Percentiles rank a stretch among this genome's conserved stretches.
These are phyloP conservation scores for Cyberlindnera mississippiensis DNA, from an alignment of 805 yeast genomes.

Conservation along the genomic window DNA sequence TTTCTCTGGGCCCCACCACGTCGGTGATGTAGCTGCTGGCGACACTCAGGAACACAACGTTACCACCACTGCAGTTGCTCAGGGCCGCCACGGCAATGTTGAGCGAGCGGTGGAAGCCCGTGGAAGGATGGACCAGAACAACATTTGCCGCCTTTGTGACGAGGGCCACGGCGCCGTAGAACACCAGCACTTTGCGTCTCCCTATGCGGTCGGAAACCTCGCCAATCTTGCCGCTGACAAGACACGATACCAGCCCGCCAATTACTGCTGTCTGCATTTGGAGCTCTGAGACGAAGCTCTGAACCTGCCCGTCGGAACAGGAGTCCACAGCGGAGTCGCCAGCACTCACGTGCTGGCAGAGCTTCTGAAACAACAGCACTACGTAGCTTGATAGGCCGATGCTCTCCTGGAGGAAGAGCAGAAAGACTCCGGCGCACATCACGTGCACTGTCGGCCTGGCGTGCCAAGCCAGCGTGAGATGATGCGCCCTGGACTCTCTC, in stretches of 20 bases:
- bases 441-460: slow-evolving; percentile 53
- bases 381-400: slow-evolving; percentile 37
- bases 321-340: slow-evolving; percentile 11
- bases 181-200: slow-evolving; percentile 45
- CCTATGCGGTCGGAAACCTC: slow-evolving; percentile 63
- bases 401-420: slow-evolving; percentile 40
- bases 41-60: slow-evolving; percentile 50
- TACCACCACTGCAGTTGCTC: slow-evolving; percentile 59
- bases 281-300: slow-evolving; percentile 42
- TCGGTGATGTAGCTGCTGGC: slow-evolving; percentile 72
- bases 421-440: slow-evolving; percentile 40
- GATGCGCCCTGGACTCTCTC: slow-evolving; percentile 43
- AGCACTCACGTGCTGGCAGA: slow-evolving; percentile 29
- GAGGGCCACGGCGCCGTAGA: slow-evolving; percentile 27
- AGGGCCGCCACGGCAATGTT: slow-evolving; percentile 44
- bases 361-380: slow-evolving; percentile 29
- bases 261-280: slow-evolving; percentile 41
- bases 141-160: slow-evolving; percentile 22
- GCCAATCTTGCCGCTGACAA: slow-evolving; percentile 61
- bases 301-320: slow-evolving; percentile 41
- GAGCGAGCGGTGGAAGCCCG: slow-evolving; percentile 33
- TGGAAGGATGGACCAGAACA: slow-evolving; percentile 31
- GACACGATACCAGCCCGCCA: slow-evolving; percentile 41
- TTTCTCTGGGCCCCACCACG: slow-evolving; percentile 55
- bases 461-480: slow-evolving; percentile 46